A percentile compares a stretch with the other conserved stretches of the same genome.
Conservation (phyloP, 1,284 basidiomycete species). For the Trametes pubescens region DNA sequence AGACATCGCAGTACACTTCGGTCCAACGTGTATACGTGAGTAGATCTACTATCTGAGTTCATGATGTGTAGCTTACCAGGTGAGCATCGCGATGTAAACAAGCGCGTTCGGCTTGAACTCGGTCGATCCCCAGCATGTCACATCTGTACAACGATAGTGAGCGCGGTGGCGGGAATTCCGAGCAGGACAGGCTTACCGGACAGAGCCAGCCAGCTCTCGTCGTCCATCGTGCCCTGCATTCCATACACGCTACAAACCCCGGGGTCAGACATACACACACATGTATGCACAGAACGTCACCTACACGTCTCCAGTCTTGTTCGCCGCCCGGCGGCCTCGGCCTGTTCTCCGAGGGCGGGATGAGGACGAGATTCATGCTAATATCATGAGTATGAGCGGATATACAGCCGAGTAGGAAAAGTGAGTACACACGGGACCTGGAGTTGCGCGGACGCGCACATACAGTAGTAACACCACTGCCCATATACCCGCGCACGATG, state of each 20-base stretch:
- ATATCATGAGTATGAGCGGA: too few relatives aligned
- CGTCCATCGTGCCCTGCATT: conserved; percentile 92
- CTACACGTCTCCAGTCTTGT: conserved; percentile 87
- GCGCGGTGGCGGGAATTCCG: neutral
- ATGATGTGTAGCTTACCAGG: conserved; percentile 55
- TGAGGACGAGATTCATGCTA: conserved; percentile 80
- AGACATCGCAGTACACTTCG: too few relatives aligned
- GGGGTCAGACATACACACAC: neutral
- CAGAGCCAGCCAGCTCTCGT: conserved; percentile 84
- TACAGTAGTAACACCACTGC: conserved; percentile 86
- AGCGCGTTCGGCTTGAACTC: conserved; percentile 84
- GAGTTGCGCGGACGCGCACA: conserved; percentile 82
- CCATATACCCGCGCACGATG: conserved; percentile 87
- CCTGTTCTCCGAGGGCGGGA: conserved; percentile 87
- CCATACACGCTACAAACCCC: conserved; percentile 70
- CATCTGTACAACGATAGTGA: conserved; percentile 55
- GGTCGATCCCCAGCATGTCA: conserved; percentile 83
- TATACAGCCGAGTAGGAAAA: too few relatives aligned
- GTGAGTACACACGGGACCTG: conserved; percentile 71
- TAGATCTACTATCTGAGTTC: too few relatives aligned
- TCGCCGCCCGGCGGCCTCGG: conserved; percentile 86
- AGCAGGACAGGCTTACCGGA: conserved; percentile 54
- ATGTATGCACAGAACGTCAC: conserved; percentile 30
- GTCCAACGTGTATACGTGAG: too few relatives aligned
- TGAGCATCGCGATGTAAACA: conserved; percentile 86